Percentiles rank a stretch among this genome's conserved stretches.
phyloP scores from a whole-genome alignment of 1,284 basidiomycete species.

The Ustilago trichophora region DNA sequence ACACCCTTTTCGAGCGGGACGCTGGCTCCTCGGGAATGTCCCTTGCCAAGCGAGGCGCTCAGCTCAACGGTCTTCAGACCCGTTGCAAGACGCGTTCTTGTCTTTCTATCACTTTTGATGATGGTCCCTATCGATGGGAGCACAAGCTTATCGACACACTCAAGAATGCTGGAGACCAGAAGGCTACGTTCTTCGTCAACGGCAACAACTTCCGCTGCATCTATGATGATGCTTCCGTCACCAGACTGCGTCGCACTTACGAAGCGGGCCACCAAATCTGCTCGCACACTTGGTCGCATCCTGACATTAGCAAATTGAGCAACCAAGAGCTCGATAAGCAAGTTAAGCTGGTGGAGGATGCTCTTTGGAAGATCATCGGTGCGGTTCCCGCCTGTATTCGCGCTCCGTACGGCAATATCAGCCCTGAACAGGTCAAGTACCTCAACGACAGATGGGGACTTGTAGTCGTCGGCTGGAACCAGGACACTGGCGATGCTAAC shows the following conservation, averaged over 20 bases:
- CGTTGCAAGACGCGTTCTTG: conserved; percentile 29
- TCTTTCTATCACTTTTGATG: conserved; percentile 56
- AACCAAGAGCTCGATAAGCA: conserved; percentile 46
- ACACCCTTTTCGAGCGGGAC: conserved; percentile 24
- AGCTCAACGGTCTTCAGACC: conserved; percentile 26
- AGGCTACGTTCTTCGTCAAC: conserved; percentile 60
- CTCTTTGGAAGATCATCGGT: conserved; percentile 57
- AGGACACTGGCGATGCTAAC: conserved; percentile 47
- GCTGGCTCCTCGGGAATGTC: background rate
- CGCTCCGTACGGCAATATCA: conserved; percentile 51
- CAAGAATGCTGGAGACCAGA: conserved; percentile 22
- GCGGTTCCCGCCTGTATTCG: conserved; percentile 54
- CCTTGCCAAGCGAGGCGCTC: conserved; percentile 22
- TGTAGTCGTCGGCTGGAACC: conserved; percentile 52
- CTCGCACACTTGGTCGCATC: conserved; percentile 54
- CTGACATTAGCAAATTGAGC: conserved; percentile 39
- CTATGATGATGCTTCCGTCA: conserved; percentile 35
- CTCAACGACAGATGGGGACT: conserved; percentile 51
- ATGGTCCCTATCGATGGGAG: conserved; percentile 50
- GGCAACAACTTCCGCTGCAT: conserved; percentile 58
- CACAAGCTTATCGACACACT: conserved; percentile 40
- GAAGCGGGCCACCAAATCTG: conserved; percentile 49
- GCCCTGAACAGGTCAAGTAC: conserved; percentile 39
- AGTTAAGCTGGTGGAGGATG: conserved; percentile 55
- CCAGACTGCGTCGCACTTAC: conserved; percentile 31